Conservation (phyloP, 805 yeast species). For the Kodamaea leandrae region DNA sequence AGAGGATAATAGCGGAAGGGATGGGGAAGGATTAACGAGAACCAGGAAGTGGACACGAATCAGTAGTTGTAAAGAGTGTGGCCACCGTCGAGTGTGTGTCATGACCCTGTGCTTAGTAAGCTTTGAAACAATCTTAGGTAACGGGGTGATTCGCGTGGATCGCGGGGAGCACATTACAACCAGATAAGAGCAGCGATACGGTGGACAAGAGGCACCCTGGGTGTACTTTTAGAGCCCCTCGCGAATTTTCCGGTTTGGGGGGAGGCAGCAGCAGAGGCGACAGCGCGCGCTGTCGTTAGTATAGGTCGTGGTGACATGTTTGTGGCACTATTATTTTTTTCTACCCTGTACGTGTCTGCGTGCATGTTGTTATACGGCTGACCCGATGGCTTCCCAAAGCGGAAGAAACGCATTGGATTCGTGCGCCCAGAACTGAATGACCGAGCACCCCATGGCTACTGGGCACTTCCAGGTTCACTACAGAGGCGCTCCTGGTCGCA, state of each 20-base stretch:
- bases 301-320: not conserved
- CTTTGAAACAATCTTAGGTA: no score
- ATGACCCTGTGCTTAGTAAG: not conserved
- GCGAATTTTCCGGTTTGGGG: not conserved
- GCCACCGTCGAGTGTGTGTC: no score
- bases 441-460: not conserved
- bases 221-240: not conserved
- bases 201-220: no score
- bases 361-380: constrained; percentile 5
- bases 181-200: not conserved
- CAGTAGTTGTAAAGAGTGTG: no score
- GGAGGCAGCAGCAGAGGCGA: not conserved
- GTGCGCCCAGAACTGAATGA: not conserved
- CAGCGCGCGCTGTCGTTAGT: not conserved
- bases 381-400: constrained; percentile 3
- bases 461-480: no score
- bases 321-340: constrained; percentile 1
- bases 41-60: no score
- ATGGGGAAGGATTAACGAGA: no score
- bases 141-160: no score
- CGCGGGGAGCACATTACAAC: not conserved
- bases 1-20: no score
- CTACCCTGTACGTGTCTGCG: constrained; percentile 1
- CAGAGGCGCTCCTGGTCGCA: no score
- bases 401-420: not conserved